Evolutionary conservation across 1,284 basidiomycete species (phyloP), one percentile per base, ranked within the genome.

Genomic region (Rhodotorula glutinis): DNA sequence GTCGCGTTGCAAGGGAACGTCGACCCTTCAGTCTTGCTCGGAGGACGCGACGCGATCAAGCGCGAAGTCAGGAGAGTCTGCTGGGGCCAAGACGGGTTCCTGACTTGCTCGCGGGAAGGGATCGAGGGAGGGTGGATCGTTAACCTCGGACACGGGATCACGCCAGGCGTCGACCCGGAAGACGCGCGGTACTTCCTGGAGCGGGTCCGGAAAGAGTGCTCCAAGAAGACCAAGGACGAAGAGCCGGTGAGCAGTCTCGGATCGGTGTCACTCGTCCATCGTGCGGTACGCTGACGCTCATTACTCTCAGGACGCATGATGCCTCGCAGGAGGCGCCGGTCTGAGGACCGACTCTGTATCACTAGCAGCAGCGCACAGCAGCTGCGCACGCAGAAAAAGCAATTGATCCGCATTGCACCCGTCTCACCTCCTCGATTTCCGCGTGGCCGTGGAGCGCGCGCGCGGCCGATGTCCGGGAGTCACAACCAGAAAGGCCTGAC

Each of bases 91-190:
- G 83, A 85, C 71, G 84, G 84, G 29, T 98, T 98, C 81, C 84
- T 85, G 53, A 77, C 79, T 17, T 82, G 80, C 66, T 84, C 84
- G 9, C 79, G 79, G 53, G 75, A 75, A 80, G 82, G 47, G 79
- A 81, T 72, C 81, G 83, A 55, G 33, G 83, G 83, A 60, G 88
- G 86, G 11, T 96, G 92, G 91, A 97, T 98, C 76, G 90, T 90
- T 33, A 98, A 98, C 80, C 81, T 99, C 43, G 96, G 96, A 2
- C 96, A 98, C 79, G 95, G 95, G 7, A 96, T 98, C 74, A 94
- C 91, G 16, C 92, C 92, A n/a, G 88, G 86, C n/a, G 92, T 96
- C 25, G 87, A 94, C 77, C 89, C 92, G 41, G 91, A 94, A 67
- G 91, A 94, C 27, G 82, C 94, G 79, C 82, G 84, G 60, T 94